Base-by-base conservation (phyloP, 352 stramenopile species). In the Globisporangium iwayamae region DNA sequence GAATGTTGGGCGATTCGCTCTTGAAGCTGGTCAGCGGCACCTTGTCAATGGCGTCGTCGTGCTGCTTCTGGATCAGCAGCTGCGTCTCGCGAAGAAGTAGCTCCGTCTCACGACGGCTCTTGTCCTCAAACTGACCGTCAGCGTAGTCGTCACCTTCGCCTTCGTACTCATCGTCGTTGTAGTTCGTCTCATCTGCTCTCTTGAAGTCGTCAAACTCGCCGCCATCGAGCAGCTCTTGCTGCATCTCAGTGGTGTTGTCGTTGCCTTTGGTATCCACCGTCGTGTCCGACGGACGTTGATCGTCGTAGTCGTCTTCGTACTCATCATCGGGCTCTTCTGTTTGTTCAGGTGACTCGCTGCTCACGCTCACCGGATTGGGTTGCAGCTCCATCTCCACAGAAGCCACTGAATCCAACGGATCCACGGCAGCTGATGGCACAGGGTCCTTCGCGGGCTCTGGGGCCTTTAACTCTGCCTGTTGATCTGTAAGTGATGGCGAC, bases 61-160 rank as follows among this genome's bases (percentile, higher is more conserved):
- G 64, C 22, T 76, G 67, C 22, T 63, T 61, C 41, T 68, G 48
- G 41, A 87, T 69, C 10, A 87, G 39, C 32, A 55, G 43, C 2
- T 75, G 67, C 9, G 70, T 69, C 72, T 89, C 78, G 3, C 71
- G 60, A 6, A 85, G 69, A 53, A 87, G 60, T 5, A 53, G 56
- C 9, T 78, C 69, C 0, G 75, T 87, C 50, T 84, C 75, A 0
- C 66, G 61, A 18, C 67, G 59, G 32, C 56, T 74, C 7, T 69
- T 47, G 7, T 75, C 67, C 48, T 75, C 69, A 14, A 43, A 18
- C 3, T 63, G 22, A 0, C 62, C 28, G 16, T 66, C 53, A 7
- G 13, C 18, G 5, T 50, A 53, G n/a, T 58, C 32, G 14, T 65
- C 59, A 32, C 72, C 51, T 0, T 65, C 43, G 5, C 39, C 67